A percentile compares a stretch with the other conserved stretches of the same genome.
These are phyloP conservation scores for Coemansia sp. DNA, from an alignment of 192 early-diverging fungal genomes.

Conservation along the genomic window DNA sequence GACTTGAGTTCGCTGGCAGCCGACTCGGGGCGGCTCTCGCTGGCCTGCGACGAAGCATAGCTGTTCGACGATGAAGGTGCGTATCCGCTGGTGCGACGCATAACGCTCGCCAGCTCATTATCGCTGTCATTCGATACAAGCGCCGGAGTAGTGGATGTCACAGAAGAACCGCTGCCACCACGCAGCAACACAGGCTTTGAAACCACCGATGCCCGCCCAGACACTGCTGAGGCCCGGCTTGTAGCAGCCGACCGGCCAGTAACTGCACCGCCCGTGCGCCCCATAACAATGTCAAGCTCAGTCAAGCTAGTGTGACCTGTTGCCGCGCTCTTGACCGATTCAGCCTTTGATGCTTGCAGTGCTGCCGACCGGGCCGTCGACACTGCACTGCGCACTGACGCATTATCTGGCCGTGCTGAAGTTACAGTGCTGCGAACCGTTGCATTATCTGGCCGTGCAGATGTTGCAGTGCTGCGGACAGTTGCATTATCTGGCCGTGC, in stretches of 20 bases:
- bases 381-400: constrained; percentile 6
- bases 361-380: not conserved
- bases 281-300: constrained; percentile 54
- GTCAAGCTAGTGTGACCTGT: constrained; percentile 30
- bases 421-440: constrained; percentile 1
- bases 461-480: not conserved
- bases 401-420: not conserved
- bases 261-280: constrained; percentile 35
- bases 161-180: constrained; percentile 37
- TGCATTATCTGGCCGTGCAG: not conserved
- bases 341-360: not conserved
- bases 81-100: constrained; percentile 51
- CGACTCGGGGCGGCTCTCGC: constrained; percentile 27
- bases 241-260: constrained; percentile 15
- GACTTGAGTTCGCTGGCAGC: constrained; percentile 37
- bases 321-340: not conserved
- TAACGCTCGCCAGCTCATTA: constrained; percentile 49
- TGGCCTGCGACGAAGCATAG: constrained; percentile 22
- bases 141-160: constrained; percentile 8
- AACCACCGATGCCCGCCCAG: not conserved
- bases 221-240: constrained; percentile 17
- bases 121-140: constrained; percentile 34
- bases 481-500: too few relatives aligned
- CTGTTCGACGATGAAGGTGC: constrained; percentile 38
- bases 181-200: constrained; percentile 13